Percentiles rank a stretch among this genome's conserved stretches.
phyloP scores from a whole-genome alignment of 192 early-diverging fungal species.

The Entrophospora sp. region DNA sequence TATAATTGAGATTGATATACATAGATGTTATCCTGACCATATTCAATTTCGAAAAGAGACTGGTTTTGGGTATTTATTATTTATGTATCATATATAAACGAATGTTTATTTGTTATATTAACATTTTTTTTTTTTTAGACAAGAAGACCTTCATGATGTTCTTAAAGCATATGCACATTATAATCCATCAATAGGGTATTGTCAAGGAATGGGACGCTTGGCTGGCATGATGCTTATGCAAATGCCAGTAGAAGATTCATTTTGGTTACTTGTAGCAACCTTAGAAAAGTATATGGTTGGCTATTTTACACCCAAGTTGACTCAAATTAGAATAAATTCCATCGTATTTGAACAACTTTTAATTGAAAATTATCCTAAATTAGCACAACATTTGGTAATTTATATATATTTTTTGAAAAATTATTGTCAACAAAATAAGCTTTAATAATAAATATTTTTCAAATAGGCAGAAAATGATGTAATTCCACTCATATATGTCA shows the following conservation, averaged over 20 bases:
- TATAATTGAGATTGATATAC: constrained; percentile 84
- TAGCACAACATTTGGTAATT: constrained; percentile 61
- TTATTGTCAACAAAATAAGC: too few species aligned
- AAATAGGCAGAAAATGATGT: constrained; percentile 60
- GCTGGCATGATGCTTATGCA: constrained; percentile 88
- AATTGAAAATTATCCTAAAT: constrained; percentile 51
- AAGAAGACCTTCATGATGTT: constrained; percentile 67
- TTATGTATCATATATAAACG: too few species aligned
- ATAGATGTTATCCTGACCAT: constrained; percentile 85
- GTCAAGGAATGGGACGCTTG: constrained; percentile 92
- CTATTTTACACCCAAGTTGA: constrained; percentile 68
- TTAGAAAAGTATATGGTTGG: constrained; percentile 65
- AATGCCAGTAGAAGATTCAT: constrained; percentile 75
- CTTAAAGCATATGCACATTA: constrained; percentile 83
- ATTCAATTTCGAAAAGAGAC: constrained; percentile 61
- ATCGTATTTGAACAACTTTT: constrained; percentile 72
- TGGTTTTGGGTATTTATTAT: constrained; percentile 40
- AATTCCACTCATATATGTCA: constrained; percentile 80
- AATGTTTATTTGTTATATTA: too few species aligned
- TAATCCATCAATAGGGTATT: constrained; percentile 81
- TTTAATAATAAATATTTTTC: neutral
- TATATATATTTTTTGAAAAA: neutral
- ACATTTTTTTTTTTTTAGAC: constrained; percentile 21
- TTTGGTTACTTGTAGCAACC: constrained; percentile 79
- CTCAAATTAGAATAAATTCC: constrained; percentile 72